Base-by-base conservation (phyloP, 1,284 basidiomycete genomes). In the Ganoderma lingzhi region DNA sequence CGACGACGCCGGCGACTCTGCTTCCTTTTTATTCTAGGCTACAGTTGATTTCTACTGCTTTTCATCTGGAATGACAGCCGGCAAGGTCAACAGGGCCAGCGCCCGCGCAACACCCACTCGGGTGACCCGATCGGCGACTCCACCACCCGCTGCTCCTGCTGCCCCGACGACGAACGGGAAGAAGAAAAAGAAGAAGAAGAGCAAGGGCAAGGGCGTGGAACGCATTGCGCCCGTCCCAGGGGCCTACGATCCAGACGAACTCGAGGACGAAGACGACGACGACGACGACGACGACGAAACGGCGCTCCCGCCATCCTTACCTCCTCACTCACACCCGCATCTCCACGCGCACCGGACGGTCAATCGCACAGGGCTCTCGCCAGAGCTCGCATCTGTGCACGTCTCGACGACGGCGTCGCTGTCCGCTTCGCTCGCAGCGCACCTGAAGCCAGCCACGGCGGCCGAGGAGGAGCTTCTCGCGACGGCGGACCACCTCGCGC, bases 401-500 rank as follows among this genome's bases (percentile, higher is more conserved):
- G 81, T 84, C 60, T 83, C 85, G 62, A 83, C 86, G 15, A 86
- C 83, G 14, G 84, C 84, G 41, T 82, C 83, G 44, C 80, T 84
- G 37, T 81, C 81, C 37, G 79, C 82, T 8, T 81, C 82, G 37
- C 77, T 83, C n/a, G 76, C 78, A 23, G 74, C 80, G 59, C 76
- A 80, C 30, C 71, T 80, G 30, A 80, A 79, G 53, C 73, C 77
- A 15, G 79, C 83, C 35, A 80, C 80, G n/a, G 81, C 81, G 62
- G 77, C 85, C 48, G 85, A 87, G 61, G 84, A 82, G 45, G 87
- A 89, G 74, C 80, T 90, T 55, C 76, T 88, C 51, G 84, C 85
- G 48, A 87, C 86, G 56, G 86, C 86, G 55, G 83, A 85, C 73
- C 87, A 90, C 70, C 78, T 89, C 65, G 87, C 87, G 75, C 84